Evolutionary conservation across 352 stramenopile genomes (phyloP), one percentile per base, ranked within the genome.

Genomic region (Pythium myriotylum): DNA sequence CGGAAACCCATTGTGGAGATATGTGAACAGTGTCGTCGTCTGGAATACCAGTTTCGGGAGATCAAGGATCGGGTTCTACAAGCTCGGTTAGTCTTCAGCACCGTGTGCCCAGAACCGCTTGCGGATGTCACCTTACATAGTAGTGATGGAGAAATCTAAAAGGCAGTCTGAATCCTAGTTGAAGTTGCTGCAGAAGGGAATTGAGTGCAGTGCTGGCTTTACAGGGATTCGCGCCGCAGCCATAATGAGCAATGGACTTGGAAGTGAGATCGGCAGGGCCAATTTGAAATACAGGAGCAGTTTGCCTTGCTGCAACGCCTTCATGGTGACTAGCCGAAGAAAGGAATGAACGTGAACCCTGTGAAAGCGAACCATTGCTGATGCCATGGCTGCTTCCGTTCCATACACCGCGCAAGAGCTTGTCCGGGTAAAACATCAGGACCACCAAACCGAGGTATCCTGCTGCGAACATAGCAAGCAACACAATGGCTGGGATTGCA

Each of bases 11-110:
- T 76, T 65, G n/a, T 59, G 72, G 0, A 85, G 50, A 43, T 87
- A 85, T 2, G 67, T 62, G 19, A 65, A 45, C 9, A 87, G 54
- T 3, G 76, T 81, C 5, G 56, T 73, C 27, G 71, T 79, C 59
- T 85, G 73, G 40, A 84, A 80, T 14, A 74, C 65, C 6, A 85
- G 62, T 53, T 87, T 84, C 0, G 77, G 77, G 8, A 81, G 49
- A 47, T 81, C 74, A 23, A 81, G 48, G 39, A 68, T 26, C 16
- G 76, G 72, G 43, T 65, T 79, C 76, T 86, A 45, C n/a, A 56
- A 35, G 10, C 5, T 35, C 29, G 10, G 29, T 35, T 10, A 10
- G n/a, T n/a, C n/a, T n/a, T n/a, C n/a, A n/a, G n/a, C n/a, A n/a
- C n/a, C n/a, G n/a, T n/a, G n/a, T n/a, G n/a, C n/a, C n/a, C 24